Evolutionary conservation across 768 basidiomycete genomes (phyloP).

Genomic region (Rossbeevera mucosa): DNA sequence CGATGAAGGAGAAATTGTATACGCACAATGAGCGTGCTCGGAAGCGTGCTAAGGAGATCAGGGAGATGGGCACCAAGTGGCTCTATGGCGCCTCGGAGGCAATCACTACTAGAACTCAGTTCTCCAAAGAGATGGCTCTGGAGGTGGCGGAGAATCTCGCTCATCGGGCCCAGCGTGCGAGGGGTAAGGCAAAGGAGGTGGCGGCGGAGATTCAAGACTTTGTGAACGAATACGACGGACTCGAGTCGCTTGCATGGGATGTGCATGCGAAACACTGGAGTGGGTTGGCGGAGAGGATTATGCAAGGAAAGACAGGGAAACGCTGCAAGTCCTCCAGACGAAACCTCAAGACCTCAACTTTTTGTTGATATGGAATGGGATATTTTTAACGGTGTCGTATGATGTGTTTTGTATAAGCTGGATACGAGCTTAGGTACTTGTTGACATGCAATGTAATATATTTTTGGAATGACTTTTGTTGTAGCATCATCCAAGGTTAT

Average conservation of each 20-base stretch:
- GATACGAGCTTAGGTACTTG: conserved; percentile 6
- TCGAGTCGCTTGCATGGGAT: conserved; percentile 18
- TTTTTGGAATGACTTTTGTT: background rate
- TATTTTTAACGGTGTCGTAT: conserved; percentile 6
- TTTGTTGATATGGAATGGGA: conserved; percentile 9
- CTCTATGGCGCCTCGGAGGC: conserved; percentile 40
- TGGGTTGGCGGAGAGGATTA: conserved; percentile 12
- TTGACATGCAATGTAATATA: background rate
- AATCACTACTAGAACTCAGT: conserved; percentile 37
- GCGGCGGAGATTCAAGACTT: conserved; percentile 32
- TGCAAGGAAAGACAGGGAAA: conserved; percentile 5
- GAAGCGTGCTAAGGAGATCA: conserved; percentile 49
- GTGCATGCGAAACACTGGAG: conserved; percentile 17
- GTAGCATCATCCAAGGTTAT: background rate
- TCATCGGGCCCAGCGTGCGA: conserved; percentile 41
- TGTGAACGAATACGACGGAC: conserved; percentile 19
- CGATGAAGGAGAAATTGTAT: conserved; percentile 38
- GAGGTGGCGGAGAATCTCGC: conserved; percentile 34
- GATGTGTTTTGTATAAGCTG: conserved; percentile 24
- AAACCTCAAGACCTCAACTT: conserved; percentile 8
- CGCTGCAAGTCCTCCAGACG: conserved; percentile 13
- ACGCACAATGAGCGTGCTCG: conserved; percentile 50
- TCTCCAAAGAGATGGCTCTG: conserved; percentile 42
- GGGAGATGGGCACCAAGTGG: conserved; percentile 44
- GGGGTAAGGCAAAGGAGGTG: conserved; percentile 42